Evolutionary conservation across 202 grass and related monocot genomes (phyloP).

Genomic region (Miscanthus sacchariflorus): DNA sequence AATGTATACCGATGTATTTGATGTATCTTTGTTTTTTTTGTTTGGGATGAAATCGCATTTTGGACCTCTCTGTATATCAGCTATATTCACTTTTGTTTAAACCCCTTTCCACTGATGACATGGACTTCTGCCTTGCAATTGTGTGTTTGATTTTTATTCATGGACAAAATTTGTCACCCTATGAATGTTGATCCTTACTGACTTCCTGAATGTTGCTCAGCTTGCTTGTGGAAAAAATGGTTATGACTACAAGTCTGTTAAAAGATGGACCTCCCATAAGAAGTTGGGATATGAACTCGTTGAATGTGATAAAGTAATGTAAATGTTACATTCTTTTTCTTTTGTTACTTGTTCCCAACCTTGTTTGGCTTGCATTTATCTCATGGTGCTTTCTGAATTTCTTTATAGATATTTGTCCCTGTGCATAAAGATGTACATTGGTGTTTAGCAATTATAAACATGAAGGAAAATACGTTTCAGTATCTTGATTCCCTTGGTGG

Average conservation of each 20-base stretch:
- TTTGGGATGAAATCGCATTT: background rate
- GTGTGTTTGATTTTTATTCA: conserved; percentile 23
- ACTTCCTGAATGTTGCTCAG: conserved; percentile 49
- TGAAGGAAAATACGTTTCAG: conserved; percentile 69
- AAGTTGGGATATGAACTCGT: conserved; percentile 89
- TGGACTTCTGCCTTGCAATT: conserved; percentile 6
- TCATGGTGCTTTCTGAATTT: conserved; percentile 55
- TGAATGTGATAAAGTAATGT: conserved; percentile 91
- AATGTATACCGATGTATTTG: background rate
- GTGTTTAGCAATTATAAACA: conserved; percentile 92
- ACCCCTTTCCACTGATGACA: background rate
- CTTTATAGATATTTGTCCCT: conserved; percentile 89
- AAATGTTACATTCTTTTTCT: conserved; percentile 38
- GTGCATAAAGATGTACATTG: conserved; percentile 84
- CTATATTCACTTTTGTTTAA: background rate
- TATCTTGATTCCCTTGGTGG: conserved; percentile 94
- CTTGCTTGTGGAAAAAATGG: conserved; percentile 71
- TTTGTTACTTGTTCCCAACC: conserved; percentile 8
- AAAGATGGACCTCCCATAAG: conserved; percentile 84
- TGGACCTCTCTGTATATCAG: background rate
- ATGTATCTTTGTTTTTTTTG: background rate
- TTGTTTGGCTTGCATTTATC: conserved; percentile 38
- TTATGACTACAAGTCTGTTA: conserved; percentile 94
- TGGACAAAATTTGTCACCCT: background rate
- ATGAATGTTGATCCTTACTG: conserved; percentile 32